Conservation (phyloP, 78 protist genomes). For the Polysphondylium violaceum region DNA sequence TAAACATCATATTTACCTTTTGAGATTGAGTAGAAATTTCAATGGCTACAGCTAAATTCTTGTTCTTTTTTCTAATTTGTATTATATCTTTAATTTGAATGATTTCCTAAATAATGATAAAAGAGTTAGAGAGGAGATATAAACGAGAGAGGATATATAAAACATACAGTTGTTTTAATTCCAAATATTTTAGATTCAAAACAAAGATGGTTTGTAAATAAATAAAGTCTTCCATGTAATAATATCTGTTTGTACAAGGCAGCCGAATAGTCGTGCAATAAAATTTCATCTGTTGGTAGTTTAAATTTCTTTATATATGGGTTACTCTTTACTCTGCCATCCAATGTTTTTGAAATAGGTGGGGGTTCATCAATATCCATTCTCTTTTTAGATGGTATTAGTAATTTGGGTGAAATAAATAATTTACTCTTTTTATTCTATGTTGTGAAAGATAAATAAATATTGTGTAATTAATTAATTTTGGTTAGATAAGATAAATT, state of each 20-base stretch:
- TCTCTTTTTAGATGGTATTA: conserved; percentile 20
- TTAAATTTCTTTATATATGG: conserved; percentile 70
- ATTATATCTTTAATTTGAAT: conserved; percentile 30
- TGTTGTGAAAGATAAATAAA: background rate
- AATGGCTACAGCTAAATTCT: conserved; percentile 34
- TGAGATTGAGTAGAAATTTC: conserved; percentile 10
- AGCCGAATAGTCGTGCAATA: conserved; percentile 52
- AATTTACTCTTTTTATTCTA: conserved; percentile 34
- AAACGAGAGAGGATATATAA: background rate
- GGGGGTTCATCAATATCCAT: conserved; percentile 14
- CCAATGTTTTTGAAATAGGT: conserved; percentile 60
- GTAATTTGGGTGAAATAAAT: conserved; percentile 65
- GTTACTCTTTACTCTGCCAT: conserved; percentile 56
- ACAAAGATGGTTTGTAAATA: conserved; percentile 55
- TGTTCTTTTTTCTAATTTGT: conserved; percentile 47
- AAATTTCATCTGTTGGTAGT: conserved; percentile 44
- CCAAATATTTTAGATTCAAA: conserved; percentile 79
- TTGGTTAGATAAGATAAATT: too few species aligned
- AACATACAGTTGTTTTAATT: conserved; percentile 43
- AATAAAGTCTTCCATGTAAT: conserved; percentile 56
- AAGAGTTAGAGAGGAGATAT: background rate
- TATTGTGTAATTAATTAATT: too few species aligned
- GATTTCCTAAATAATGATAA: conserved; percentile 7
- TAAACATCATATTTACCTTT: background rate
- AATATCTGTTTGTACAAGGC: conserved; percentile 57